phyloP scores from a whole-genome alignment of 495 filamentous ascomycete genomes.

The Aspergillus homomorphus region DNA sequence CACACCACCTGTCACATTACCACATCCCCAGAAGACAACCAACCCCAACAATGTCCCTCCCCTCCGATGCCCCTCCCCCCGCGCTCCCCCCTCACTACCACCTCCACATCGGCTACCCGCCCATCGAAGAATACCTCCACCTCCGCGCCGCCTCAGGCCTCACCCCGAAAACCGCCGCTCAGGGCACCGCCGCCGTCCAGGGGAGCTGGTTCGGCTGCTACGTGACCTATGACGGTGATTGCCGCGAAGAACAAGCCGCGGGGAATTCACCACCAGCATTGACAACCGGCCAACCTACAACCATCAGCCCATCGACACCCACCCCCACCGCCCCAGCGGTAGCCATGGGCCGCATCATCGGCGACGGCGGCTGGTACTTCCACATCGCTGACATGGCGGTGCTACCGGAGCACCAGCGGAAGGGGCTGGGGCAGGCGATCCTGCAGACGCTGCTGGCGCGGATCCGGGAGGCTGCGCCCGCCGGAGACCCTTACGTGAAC shows the following conservation, averaged over 20 bases:
- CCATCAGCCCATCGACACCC: constrained; percentile 9
- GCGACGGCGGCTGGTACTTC: constrained; percentile 55
- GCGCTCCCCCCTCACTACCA: constrained; percentile 32
- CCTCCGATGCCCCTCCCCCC: too few species aligned
- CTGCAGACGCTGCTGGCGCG: constrained; percentile 39
- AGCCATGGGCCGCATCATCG: constrained; percentile 51
- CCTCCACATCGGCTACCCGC: constrained; percentile 34
- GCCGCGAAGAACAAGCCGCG: neutral
- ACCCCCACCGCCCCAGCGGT: constrained; percentile 15
- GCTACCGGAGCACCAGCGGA: constrained; percentile 45
- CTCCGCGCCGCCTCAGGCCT: constrained; percentile 36
- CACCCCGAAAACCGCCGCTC: constrained; percentile 34
- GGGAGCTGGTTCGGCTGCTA: constrained; percentile 46
- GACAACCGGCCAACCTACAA: too few species aligned
- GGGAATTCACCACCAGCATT: too few species aligned
- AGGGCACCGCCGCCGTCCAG: constrained; percentile 28
- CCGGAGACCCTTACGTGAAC: constrained; percentile 41
- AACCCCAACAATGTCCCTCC: too few species aligned
- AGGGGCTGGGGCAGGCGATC: constrained; percentile 47
- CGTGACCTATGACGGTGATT: constrained; percentile 22
- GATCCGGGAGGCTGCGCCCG: constrained; percentile 36
- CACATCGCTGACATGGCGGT: constrained; percentile 53
- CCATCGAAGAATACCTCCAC: constrained; percentile 35
- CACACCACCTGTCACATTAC: too few species aligned
- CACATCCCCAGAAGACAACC: too few species aligned